These are phyloP conservation scores for Diaporthe nobilis DNA, from an alignment of 2,329 filamentous ascomycete genomes.

Conservation along the genomic window DNA sequence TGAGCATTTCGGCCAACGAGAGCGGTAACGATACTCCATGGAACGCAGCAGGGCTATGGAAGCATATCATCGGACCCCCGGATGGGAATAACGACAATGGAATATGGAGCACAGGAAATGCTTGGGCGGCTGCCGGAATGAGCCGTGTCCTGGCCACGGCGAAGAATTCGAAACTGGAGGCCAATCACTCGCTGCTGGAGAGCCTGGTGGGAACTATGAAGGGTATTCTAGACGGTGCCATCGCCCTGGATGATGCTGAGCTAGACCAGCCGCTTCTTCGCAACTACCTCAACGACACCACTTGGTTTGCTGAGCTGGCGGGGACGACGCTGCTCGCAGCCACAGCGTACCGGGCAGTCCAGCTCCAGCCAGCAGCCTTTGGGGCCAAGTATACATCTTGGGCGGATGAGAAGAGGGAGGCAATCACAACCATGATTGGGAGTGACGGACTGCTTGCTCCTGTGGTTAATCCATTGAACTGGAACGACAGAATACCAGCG, in stretches of 20 bases:
- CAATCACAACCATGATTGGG: background rate
- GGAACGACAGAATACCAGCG: background rate
- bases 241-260: background rate
- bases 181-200: background rate
- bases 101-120: background rate
- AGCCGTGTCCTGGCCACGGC: background rate
- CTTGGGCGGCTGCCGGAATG: background rate
- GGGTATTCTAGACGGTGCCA: background rate
- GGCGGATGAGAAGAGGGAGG: background rate
- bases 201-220: background rate
- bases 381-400: background rate
- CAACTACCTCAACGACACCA: conserved; percentile 13
- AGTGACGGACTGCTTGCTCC: background rate
- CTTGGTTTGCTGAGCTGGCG: background rate
- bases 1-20: background rate
- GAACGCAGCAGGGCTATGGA: background rate
- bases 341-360: background rate
- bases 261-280: background rate
- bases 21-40: background rate
- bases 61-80: background rate
- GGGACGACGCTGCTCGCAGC: background rate
- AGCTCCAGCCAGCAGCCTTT: background rate
- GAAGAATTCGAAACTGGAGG: background rate
- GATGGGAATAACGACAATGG: background rate
- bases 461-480: background rate